phyloP scores from a whole-genome alignment of 345 rosid genomes.

The Eucalyptus erythrocorys region DNA sequence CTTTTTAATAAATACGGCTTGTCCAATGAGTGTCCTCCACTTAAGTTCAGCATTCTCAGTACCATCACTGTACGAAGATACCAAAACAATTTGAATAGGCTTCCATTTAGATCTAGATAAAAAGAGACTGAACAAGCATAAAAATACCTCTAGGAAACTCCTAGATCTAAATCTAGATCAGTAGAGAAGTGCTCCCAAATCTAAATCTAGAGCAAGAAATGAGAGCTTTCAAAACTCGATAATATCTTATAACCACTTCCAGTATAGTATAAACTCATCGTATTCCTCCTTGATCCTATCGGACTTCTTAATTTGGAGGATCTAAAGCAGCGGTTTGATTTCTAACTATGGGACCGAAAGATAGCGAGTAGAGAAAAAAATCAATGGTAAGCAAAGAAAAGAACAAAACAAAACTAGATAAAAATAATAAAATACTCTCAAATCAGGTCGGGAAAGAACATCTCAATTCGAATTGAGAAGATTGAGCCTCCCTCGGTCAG shows the following conservation, averaged over 20 bases:
- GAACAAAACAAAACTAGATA: too few species aligned
- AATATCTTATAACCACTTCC: neutral
- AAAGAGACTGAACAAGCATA: neutral
- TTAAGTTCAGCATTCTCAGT: neutral
- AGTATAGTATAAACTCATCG: neutral
- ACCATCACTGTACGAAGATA: neutral
- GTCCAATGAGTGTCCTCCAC: fast-evolving
- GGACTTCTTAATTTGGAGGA: too few species aligned
- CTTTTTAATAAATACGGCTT: neutral
- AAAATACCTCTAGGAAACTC: neutral
- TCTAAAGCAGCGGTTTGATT: too few species aligned
- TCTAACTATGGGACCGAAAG: too few species aligned
- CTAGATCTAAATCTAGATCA: neutral
- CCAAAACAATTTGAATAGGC: neutral
- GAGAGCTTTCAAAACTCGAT: neutral
- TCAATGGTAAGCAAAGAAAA: too few species aligned
- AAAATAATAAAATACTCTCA: too few species aligned
- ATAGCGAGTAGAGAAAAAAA: too few species aligned
- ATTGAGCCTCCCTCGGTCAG: too few species aligned
- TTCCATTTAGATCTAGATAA: neutral
- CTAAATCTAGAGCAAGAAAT: neutral
- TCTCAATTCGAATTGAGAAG: too few species aligned
- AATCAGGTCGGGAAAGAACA: too few species aligned
- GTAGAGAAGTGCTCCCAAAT: neutral
- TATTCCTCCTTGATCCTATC: neutral